Base-by-base conservation (phyloP, 352 stramenopile species). In the Pythium volutum region DNA sequence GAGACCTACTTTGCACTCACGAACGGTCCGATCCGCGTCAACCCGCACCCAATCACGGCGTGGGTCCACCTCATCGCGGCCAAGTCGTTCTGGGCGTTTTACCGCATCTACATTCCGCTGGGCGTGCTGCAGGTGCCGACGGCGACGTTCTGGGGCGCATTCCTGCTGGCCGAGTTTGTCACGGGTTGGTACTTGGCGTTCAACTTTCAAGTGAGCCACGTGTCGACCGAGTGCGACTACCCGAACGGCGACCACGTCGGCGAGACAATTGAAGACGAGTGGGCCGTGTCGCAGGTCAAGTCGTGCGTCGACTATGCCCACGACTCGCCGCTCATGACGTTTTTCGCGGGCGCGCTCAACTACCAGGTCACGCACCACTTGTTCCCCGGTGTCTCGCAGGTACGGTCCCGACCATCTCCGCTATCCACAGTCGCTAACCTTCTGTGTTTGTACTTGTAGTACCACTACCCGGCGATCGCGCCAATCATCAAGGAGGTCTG, bases 291-390 rank as follows among this genome's bases (percentile, higher is more conserved):
- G 55, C 95, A 98, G 76, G 81, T 98, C 62, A 96, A 97, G 77
- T 97, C 95, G 46, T 95, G 86, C 50, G 95, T 98, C 51, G 96
- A 98, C 73, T 98, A 98, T 76, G 77, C 70, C 45, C 80, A 96
- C 61, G 74, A 79, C 48, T 95, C 78, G 61, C 64, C 69, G 41
- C 15, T 97, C 23, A 90, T 88, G 54, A 88, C 97, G 46, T 98
- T 98, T 76, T 71, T 97, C n/a, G 84, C 93, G 34, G 96, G 95
- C 59, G 97, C 88, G 60, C 80, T 99, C 18, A 99, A 99, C 79
- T 98, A 99, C 72, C 96, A 99, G 72, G 92, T 98, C 66, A 97
- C 97, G 62, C 85, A 95, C 73, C 86, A 95, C 73, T 68, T 95
- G 46, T 95, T 92, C 91, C 97, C 82, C 56, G 97, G 81, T 54